Conservation (phyloP, 345 rosid species). For the Durio zibethinus region DNA sequence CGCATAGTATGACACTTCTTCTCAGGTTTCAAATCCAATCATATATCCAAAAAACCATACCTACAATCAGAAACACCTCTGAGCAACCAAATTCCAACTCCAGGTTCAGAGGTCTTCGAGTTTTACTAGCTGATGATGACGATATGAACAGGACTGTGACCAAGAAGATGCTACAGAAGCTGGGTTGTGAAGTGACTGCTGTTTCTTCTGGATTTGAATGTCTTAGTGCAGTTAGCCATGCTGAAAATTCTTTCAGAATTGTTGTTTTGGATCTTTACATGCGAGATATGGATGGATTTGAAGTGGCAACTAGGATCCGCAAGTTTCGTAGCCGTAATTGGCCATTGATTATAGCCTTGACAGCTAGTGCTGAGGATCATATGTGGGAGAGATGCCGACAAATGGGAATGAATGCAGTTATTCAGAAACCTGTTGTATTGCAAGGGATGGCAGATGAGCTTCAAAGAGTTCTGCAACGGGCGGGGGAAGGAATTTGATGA, state of each 20-base stretch:
- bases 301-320: conserved; percentile 81
- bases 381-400: conserved; percentile 71
- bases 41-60: conserved; percentile 39
- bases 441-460: conserved; percentile 81
- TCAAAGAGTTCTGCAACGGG: conserved; percentile 60
- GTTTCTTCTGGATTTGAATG: conserved; percentile 88
- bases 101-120: conserved; percentile 61
- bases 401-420: conserved; percentile 82
- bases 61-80: conserved; percentile 30
- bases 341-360: conserved; percentile 85
- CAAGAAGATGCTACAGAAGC: conserved; percentile 71
- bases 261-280: conserved; percentile 82
- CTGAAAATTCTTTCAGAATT: conserved; percentile 54
- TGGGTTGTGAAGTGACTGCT: conserved; percentile 83
- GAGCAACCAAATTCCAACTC: conserved; percentile 54
- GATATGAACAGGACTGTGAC: conserved; percentile 74
- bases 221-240: conserved; percentile 53
- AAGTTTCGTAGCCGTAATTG: conserved; percentile 67
- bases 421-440: conserved; percentile 81
- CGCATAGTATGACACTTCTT: conserved; percentile 68
- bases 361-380: conserved; percentile 83
- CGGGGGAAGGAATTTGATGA: conserved; percentile 47
- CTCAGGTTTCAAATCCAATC: conserved; percentile 62
- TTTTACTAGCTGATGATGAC: conserved; percentile 70
- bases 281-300: conserved; percentile 94